Evolutionary conservation across 495 filamentous ascomycete species (phyloP).

Genomic region (Xylaria bambusicola): DNA sequence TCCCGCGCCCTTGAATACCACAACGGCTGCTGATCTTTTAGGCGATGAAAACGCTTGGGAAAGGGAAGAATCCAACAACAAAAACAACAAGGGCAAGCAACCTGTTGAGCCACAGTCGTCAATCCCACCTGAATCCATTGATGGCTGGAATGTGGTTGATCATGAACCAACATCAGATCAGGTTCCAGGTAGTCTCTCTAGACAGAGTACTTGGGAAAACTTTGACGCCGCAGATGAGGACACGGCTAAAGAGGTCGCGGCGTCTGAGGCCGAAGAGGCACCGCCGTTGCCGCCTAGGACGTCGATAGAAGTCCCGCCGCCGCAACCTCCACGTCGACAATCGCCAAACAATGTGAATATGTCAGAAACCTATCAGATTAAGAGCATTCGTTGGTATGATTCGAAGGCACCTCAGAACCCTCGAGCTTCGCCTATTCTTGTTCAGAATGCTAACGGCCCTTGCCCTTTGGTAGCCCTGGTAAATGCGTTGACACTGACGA

Average conservation of each 20-base stretch:
- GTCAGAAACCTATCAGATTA: conserved; percentile 51
- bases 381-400: conserved; percentile 50
- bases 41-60: conserved; percentile 50
- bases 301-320: conserved; percentile 33
- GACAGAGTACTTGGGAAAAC: conserved; percentile 43
- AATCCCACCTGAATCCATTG: conserved; percentile 32
- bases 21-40: conserved; percentile 25
- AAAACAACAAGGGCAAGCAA: conserved; percentile 41
- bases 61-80: conserved; percentile 35
- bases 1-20: not conserved
- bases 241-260: conserved; percentile 25
- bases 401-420: conserved; percentile 40
- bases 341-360: conserved; percentile 32
- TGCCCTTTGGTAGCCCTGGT: conserved; percentile 93
- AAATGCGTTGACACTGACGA: conserved; percentile 84
- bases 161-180: conserved; percentile 38
- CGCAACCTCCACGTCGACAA: conserved; percentile 39
- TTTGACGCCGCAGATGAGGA: conserved; percentile 33
- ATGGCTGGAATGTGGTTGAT: conserved; percentile 54
- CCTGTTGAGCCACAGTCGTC: conserved; percentile 23
- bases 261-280: conserved; percentile 27
- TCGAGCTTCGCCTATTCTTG: conserved; percentile 70
- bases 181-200: conserved; percentile 26
- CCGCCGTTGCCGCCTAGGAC: conserved; percentile 42
- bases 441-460: conserved; percentile 92